These are phyloP conservation scores for Amanita pseudoporphyria DNA, from an alignment of 768 basidiomycete genomes.

Conservation along the genomic window DNA sequence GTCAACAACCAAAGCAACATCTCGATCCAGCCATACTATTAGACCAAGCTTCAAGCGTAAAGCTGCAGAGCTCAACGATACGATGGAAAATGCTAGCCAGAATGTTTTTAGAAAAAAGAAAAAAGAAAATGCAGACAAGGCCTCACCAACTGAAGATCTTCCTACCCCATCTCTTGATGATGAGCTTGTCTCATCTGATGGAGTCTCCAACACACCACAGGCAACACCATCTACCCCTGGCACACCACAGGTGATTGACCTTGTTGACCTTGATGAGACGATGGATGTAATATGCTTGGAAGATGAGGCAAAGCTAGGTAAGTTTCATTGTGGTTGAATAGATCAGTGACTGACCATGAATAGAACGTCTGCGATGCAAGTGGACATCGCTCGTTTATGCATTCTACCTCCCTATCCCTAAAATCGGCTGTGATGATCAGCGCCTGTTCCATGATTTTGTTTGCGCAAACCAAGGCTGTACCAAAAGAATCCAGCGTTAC, in stretches of 20 bases:
- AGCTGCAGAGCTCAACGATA: background rate
- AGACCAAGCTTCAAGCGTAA: background rate
- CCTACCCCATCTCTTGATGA: background rate
- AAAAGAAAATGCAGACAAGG: background rate
- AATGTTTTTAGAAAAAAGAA: background rate
- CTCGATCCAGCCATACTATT: background rate
- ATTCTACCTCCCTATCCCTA: constrained; percentile 8
- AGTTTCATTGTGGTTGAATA: background rate
- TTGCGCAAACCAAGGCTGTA: constrained; percentile 5
- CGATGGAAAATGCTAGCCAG: background rate
- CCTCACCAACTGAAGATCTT: background rate
- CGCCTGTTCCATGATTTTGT: constrained; percentile 1
- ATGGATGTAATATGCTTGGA: background rate
- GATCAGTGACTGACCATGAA: constrained; percentile 3
- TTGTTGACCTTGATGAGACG: background rate
- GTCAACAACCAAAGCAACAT: background rate
- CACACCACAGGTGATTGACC: background rate
- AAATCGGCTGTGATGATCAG: background rate
- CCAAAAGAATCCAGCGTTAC: background rate
- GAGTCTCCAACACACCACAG: background rate
- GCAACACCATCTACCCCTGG: background rate
- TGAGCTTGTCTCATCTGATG: background rate
- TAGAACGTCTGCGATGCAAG: constrained; percentile 6
- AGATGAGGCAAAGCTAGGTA: background rate
- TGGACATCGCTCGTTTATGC: constrained; percentile 8